phyloP scores from a whole-genome alignment of 495 filamentous ascomycete genomes.

The Ascobolus immersus region DNA sequence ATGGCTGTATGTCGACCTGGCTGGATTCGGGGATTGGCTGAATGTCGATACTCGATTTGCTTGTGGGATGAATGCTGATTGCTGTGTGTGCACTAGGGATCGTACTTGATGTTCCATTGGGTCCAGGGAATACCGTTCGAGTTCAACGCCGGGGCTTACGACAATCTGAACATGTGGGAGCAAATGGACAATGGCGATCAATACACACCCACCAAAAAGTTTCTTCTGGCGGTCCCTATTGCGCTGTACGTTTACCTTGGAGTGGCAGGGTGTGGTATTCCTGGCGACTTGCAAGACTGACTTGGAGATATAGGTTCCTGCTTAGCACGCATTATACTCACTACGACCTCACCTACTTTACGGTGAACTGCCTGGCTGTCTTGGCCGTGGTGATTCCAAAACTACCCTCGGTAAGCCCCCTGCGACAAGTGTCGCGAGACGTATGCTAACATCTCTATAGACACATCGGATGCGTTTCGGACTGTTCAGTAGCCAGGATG shows the following conservation, averaged over 20 bases:
- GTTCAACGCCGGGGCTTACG: constrained; percentile 96
- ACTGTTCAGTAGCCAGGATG: no score
- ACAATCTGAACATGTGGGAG: constrained; percentile 99
- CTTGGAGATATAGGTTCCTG: no score
- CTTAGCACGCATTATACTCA: constrained; percentile 96
- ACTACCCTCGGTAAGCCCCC: constrained; percentile 55
- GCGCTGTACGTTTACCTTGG: constrained; percentile 25
- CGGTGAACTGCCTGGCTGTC: constrained; percentile 82
- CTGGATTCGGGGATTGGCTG: not conserved
- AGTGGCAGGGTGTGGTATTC: not conserved
- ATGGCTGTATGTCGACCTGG: constrained; percentile 33
- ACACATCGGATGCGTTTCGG: constrained; percentile 46
- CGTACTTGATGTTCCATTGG: constrained; percentile 98
- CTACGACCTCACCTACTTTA: constrained; percentile 88
- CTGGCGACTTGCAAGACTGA: no score
- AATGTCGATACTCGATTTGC: constrained; percentile 2
- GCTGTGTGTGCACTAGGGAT: constrained; percentile 25
- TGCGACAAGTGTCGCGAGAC: constrained; percentile 4
- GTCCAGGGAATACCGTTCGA: constrained; percentile 96
- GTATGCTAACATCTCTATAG: constrained; percentile 6
- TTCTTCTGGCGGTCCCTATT: constrained; percentile 79
- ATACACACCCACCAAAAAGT: constrained; percentile 96
- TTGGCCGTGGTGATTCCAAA: constrained; percentile 86
- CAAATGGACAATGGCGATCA: constrained; percentile 98
- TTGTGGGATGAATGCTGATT: no score